phyloP scores from a whole-genome alignment of 208 protist genomes.

The Trypanosoma rangeli region DNA sequence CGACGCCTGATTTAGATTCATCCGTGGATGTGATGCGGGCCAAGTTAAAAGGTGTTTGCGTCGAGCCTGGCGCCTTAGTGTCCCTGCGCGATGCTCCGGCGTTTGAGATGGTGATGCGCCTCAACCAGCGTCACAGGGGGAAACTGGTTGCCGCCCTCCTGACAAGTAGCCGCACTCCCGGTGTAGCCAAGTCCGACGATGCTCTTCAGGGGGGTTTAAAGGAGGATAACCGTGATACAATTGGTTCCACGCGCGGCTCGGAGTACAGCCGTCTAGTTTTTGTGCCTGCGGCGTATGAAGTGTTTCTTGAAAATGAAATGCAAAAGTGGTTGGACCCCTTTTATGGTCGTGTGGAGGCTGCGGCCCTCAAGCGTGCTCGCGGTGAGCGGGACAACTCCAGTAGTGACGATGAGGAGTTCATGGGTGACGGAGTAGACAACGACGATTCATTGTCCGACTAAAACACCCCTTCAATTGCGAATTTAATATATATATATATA shows the following conservation, averaged over 20 bases:
- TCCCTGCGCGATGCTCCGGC: conserved; percentile 39
- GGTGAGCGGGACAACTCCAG: conserved; percentile 7
- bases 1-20: not conserved
- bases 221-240: not conserved
- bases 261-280: conserved; percentile 26
- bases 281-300: conserved; percentile 27
- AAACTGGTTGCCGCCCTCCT: conserved; percentile 25
- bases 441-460: conserved; percentile 20
- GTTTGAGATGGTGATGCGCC: conserved; percentile 49
- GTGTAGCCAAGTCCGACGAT: not conserved
- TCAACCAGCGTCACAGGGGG: conserved; percentile 33
- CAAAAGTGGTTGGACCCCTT: conserved; percentile 48
- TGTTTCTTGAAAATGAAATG: conserved; percentile 33
- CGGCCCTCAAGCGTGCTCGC: not conserved
- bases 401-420: conserved; percentile 21
- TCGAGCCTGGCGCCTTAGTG: conserved; percentile 35
- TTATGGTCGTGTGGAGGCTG: conserved; percentile 13
- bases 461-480: not conserved
- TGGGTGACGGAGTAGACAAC: conserved; percentile 17
- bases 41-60: conserved; percentile 30
- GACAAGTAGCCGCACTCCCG: not conserved
- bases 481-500: conserved; percentile 12
- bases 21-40: conserved; percentile 16
- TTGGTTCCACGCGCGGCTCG: not conserved
- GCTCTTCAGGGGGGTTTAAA: not conserved